Evolutionary conservation across 148 eudicot genomes (phyloP).

Genomic region (Oxyria digyna): DNA sequence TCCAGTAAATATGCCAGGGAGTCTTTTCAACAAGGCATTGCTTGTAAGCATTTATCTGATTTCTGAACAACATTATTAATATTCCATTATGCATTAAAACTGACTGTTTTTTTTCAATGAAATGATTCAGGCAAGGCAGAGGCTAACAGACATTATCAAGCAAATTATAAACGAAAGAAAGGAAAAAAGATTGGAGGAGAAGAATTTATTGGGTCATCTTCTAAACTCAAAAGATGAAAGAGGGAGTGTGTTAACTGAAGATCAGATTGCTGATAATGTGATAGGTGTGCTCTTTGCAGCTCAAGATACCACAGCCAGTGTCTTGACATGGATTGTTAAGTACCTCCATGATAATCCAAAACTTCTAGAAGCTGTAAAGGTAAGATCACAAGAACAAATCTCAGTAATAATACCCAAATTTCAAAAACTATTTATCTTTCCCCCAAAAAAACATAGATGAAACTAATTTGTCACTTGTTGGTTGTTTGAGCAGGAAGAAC

Average conservation of each 20-base stretch:
- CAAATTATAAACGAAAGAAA: conserved; percentile 24
- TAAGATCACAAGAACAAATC: conserved; percentile 12
- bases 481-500: conserved; percentile 29
- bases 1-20: conserved; percentile 32
- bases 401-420: too few relatives aligned
- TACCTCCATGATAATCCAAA: conserved; percentile 35
- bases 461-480: neutral
- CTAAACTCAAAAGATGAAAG: conserved; percentile 25
- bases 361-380: conserved; percentile 39
- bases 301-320: conserved; percentile 58
- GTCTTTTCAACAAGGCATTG: conserved; percentile 34
- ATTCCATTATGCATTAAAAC: neutral
- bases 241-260: conserved; percentile 24
- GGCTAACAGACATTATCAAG: conserved; percentile 16
- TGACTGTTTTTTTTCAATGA: neutral
- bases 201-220: conserved; percentile 25
- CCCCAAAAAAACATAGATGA: too few relatives aligned
- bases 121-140: conserved; percentile 30
- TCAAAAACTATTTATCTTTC: too few relatives aligned
- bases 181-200: conserved; percentile 18
- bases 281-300: conserved; percentile 60
- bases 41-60: conserved; percentile 17
- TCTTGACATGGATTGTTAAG: conserved; percentile 46
- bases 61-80: neutral
- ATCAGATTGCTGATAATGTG: conserved; percentile 42